Evolutionary conservation across 257 asterid species (phyloP).

Genomic region (Misopates orontium): DNA sequence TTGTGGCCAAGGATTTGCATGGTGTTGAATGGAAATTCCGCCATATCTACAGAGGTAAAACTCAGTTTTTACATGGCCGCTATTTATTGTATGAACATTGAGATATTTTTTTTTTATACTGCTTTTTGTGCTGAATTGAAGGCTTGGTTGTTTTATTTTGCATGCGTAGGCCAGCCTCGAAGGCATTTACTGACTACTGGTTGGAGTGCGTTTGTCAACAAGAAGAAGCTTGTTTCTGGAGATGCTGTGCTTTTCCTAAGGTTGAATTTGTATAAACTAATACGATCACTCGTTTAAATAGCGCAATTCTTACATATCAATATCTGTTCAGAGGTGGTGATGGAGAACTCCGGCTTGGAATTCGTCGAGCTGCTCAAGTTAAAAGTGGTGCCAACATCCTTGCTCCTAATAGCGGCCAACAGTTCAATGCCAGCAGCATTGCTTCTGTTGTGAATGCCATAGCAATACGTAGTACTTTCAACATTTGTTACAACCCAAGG

Average conservation of each 20-base stretch:
- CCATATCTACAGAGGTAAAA: slow-evolving; percentile 87
- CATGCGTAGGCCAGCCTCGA: slow-evolving; percentile 90
- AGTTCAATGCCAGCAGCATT: slow-evolving; percentile 56
- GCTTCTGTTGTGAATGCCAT: slow-evolving; percentile 63
- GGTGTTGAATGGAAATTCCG: slow-evolving; percentile 92
- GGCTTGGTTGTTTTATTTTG: no score
- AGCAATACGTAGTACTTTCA: slow-evolving; percentile 52
- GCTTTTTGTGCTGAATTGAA: neutral
- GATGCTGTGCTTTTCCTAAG: slow-evolving; percentile 96
- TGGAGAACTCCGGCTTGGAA: slow-evolving; percentile 95
- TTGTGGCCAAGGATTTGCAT: slow-evolving; percentile 90
- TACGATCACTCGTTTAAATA: neutral
- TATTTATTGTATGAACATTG: neutral
- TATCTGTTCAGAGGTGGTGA: slow-evolving; percentile 75
- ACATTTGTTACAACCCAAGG: slow-evolving; percentile 91
- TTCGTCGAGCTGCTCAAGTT: slow-evolving; percentile 87
- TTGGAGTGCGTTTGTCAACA: slow-evolving; percentile 98
- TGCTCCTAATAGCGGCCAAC: slow-evolving; percentile 44
- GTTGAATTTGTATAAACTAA: slow-evolving; percentile 34
- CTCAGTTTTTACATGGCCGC: neutral
- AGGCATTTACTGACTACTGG: slow-evolving; percentile 98
- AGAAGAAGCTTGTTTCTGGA: slow-evolving; percentile 88
- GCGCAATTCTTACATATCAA: slow-evolving; percentile 3
- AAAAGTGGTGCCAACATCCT: slow-evolving; percentile 49
- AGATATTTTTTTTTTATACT: neutral